phyloP scores from a whole-genome alignment of 208 protist species.

The Trypanosoma avium region DNA sequence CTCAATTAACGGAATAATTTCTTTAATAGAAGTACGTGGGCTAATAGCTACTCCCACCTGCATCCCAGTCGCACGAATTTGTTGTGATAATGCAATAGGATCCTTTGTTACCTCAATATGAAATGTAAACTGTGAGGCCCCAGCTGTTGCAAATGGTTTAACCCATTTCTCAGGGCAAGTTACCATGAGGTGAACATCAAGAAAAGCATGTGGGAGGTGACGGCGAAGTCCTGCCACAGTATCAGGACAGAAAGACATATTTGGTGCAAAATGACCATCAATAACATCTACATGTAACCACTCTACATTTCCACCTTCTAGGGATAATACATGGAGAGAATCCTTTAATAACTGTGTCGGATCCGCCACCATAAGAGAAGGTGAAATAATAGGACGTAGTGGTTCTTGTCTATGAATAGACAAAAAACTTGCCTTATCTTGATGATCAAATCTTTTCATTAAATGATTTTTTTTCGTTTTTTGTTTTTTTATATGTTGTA shows the following conservation, averaged over 20 bases:
- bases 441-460: constrained; percentile 26
- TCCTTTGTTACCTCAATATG: constrained; percentile 66
- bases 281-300: constrained; percentile 93
- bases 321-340: constrained; percentile 9
- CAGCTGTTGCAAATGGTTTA: constrained; percentile 41
- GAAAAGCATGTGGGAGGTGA: constrained; percentile 53
- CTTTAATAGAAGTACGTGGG: constrained; percentile 72
- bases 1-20: constrained; percentile 34
- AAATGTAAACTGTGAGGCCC: constrained; percentile 75
- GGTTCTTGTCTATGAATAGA: constrained; percentile 13
- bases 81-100: constrained; percentile 26
- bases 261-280: constrained; percentile 91
- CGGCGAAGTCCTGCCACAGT: constrained; percentile 72
- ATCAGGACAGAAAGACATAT: constrained; percentile 87
- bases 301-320: constrained; percentile 48
- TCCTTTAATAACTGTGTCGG: constrained; percentile 24
- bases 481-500: not conserved
- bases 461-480: not conserved
- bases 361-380: constrained; percentile 37
- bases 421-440: constrained; percentile 32
- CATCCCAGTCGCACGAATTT: constrained; percentile 42
- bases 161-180: constrained; percentile 67
- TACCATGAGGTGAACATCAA: constrained; percentile 93
- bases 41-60: constrained; percentile 91
- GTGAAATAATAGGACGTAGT: constrained; percentile 29